Percentiles rank a stretch among this genome's conserved stretches.
These are phyloP conservation scores for Datisca glomerata DNA, from an alignment of 306 rosid species.

Conservation along the genomic window DNA sequence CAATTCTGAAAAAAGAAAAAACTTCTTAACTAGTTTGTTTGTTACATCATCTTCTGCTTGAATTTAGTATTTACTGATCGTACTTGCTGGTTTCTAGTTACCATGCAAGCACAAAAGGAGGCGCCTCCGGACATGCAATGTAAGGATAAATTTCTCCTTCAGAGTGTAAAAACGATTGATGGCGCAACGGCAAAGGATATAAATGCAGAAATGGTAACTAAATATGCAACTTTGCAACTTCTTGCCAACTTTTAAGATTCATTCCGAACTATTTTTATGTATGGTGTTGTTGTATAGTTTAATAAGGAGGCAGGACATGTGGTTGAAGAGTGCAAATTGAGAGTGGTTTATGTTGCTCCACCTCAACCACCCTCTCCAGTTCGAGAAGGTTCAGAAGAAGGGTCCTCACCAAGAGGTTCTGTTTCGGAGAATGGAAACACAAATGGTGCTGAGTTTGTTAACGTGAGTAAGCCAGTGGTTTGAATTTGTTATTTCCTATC, in stretches of 20 bases:
- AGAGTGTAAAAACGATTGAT: constrained; percentile 51
- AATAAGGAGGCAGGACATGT: constrained; percentile 69
- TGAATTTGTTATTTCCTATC: constrained; percentile 5
- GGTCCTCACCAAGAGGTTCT: constrained; percentile 75
- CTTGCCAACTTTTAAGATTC: constrained; percentile 2
- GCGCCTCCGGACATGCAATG: constrained; percentile 80
- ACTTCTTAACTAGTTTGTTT: too few species aligned
- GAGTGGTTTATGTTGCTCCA: constrained; percentile 73
- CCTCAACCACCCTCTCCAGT: constrained; percentile 86
- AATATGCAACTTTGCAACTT: constrained; percentile 1
- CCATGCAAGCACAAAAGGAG: constrained; percentile 96
- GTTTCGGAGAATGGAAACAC: constrained; percentile 55
- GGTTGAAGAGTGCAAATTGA: constrained; percentile 84
- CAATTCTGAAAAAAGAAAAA: constrained; percentile 7
- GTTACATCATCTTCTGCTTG: too few species aligned
- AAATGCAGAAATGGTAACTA: constrained; percentile 69
- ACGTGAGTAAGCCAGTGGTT: constrained; percentile 37
- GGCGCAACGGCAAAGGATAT: constrained; percentile 47
- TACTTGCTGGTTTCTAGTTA: constrained; percentile 30
- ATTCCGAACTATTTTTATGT: constrained; percentile 11
- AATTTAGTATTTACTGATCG: constrained; percentile 5
- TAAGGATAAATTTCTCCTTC: constrained; percentile 93
- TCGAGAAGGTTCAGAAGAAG: constrained; percentile 89
- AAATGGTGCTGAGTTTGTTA: constrained; percentile 33
- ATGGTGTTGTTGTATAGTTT: constrained; percentile 41